A percentile compares a stretch with the other conserved stretches of the same genome.
Evolutionary conservation across 2,329 filamentous ascomycete genomes (phyloP).

Genomic region (Phialocephala subalpina): DNA sequence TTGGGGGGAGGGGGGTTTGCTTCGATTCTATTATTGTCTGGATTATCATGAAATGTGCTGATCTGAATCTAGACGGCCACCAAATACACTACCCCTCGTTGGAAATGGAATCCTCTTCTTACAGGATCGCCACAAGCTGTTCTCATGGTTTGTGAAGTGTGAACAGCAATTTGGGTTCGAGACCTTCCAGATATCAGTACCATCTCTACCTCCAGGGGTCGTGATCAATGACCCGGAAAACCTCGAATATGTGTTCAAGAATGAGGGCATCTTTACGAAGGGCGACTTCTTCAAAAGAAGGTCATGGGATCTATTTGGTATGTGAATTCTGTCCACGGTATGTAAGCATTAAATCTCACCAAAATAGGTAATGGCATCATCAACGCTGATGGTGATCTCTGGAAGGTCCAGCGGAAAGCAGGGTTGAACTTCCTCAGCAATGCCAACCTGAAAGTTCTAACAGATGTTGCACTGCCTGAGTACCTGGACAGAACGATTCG

Average conservation of each 20-base stretch:
- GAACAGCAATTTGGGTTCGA: slow-evolving; percentile 64
- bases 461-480: slow-evolving; percentile 62
- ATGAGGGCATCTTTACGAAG: slow-evolving; percentile 67
- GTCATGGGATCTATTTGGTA: slow-evolving; percentile 69
- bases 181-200: slow-evolving; percentile 69
- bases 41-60: background rate
- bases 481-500: slow-evolving; percentile 56
- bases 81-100: slow-evolving; percentile 54
- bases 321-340: slow-evolving; percentile 22
- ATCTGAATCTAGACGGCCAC: slow-evolving; percentile 36
- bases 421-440: slow-evolving; percentile 66
- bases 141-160: slow-evolving; percentile 68
- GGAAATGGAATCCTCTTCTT: slow-evolving; percentile 70
- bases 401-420: slow-evolving; percentile 69
- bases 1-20: too few relatives aligned
- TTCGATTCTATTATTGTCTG: background rate
- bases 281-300: slow-evolving; percentile 67
- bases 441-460: slow-evolving; percentile 63
- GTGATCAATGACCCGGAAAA: slow-evolving; percentile 69
- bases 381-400: slow-evolving; percentile 70
- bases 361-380: slow-evolving; percentile 66
- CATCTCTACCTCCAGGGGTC: slow-evolving; percentile 67
- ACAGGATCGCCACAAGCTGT: slow-evolving; percentile 64
- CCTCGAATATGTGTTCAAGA: slow-evolving; percentile 68
- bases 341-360: background rate